Conservation (phyloP, 73 alveolate species). For the Paramecium caudatum region DNA sequence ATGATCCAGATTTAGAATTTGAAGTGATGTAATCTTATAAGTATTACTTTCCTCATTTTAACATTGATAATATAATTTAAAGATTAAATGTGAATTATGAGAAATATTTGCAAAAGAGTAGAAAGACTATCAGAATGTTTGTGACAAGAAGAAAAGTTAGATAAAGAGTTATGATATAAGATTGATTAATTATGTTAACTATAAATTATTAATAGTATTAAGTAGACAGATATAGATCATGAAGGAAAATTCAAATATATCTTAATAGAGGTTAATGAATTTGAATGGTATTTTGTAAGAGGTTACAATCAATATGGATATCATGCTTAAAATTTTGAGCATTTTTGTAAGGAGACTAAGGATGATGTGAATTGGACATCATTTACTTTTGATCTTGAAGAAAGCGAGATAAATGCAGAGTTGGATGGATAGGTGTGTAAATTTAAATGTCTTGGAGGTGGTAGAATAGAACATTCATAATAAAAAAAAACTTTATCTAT, state of each 20-base stretch:
- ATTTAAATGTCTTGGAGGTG: slow-evolving; percentile 63
- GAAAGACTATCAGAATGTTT: neutral
- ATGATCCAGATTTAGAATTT: slow-evolving; percentile 37
- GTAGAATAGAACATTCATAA: slow-evolving; percentile 41
- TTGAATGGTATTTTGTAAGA: slow-evolving; percentile 37
- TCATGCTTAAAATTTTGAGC: slow-evolving; percentile 56
- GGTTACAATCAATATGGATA: slow-evolving; percentile 35
- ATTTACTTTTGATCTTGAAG: neutral
- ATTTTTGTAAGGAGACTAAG: slow-evolving; percentile 39
- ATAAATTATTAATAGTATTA: neutral
- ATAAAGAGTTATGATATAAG: neutral
- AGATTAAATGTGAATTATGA: neutral
- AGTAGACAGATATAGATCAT: neutral
- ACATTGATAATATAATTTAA: neutral
- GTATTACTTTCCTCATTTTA: slow-evolving; percentile 43
- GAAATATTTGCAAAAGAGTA: neutral
- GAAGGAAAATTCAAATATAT: slow-evolving; percentile 62
- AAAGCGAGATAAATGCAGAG: neutral
- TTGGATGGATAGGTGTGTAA: neutral
- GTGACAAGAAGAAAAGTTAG: neutral
- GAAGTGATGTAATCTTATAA: slow-evolving; percentile 62
- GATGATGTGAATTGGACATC: neutral
- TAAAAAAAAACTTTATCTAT: neutral
- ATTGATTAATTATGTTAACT: neutral
- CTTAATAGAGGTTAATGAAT: neutral